Conservation (phyloP, 2,329 filamentous ascomycete genomes). For the Aspergillus fischeri region DNA sequence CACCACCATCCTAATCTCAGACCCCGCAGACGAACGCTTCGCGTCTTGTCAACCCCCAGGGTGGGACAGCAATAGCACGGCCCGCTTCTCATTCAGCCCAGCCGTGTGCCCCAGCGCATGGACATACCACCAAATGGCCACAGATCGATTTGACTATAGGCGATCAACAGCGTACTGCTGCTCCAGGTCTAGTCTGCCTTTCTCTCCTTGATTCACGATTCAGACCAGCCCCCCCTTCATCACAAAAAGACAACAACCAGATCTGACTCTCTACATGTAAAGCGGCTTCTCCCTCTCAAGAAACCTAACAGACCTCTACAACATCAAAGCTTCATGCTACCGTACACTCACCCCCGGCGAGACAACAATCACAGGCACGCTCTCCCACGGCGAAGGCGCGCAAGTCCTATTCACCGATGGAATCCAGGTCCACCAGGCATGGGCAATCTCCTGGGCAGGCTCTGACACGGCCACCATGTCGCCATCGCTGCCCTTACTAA, state of each 20-base stretch:
- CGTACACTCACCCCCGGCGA: neutral
- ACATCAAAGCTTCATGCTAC: neutral
- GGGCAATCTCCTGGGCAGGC: neutral
- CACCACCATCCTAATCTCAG: neutral
- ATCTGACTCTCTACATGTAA: neutral
- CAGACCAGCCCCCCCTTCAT: no score
- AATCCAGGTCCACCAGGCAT: neutral
- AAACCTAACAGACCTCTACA: neutral
- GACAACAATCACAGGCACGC: neutral
- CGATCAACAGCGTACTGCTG: neutral
- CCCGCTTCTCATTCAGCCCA: neutral
- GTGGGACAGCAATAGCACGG: neutral
- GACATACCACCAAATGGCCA: neutral
- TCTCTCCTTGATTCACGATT: neutral
- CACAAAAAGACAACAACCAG: no score
- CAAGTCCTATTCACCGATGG: neutral
- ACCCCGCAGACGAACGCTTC: neutral
- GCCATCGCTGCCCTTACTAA: neutral
- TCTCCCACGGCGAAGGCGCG: neutral
- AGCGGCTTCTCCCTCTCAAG: neutral
- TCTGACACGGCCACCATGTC: neutral
- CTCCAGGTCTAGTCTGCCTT: neutral
- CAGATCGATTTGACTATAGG: neutral
- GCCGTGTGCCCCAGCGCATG: neutral
- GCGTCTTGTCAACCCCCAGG: neutral